These are phyloP conservation scores for Chernovozyma sophiae-reginae DNA, from an alignment of 1,139 yeast genomes.

Conservation along the genomic window DNA sequence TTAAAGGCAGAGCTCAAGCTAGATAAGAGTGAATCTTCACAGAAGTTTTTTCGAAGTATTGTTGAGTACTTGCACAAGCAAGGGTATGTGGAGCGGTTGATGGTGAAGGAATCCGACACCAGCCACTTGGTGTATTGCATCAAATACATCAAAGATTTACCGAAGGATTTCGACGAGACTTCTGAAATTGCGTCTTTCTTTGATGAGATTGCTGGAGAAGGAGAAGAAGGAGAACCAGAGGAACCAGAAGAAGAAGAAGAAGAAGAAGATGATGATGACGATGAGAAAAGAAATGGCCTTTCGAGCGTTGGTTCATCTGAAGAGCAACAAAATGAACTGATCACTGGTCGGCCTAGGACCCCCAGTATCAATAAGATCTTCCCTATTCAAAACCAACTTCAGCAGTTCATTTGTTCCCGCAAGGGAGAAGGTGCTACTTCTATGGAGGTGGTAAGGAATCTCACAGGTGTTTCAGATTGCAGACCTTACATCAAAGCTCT, in stretches of 20 bases:
- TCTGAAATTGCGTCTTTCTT: slow-evolving; percentile 20
- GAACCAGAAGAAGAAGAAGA: slow-evolving; percentile 13
- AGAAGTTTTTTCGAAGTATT: slow-evolving; percentile 50
- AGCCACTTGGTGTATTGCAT: slow-evolving; percentile 52
- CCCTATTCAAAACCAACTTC: slow-evolving; percentile 63
- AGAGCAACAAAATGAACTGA: no score
- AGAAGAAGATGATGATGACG: slow-evolving; percentile 14
- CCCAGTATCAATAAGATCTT: slow-evolving; percentile 49
- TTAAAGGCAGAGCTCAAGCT: slow-evolving; percentile 59
- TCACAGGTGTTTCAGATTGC: slow-evolving; percentile 53
- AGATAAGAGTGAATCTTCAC: slow-evolving; percentile 38
- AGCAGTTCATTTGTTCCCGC: slow-evolving; percentile 37
- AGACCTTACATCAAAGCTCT: slow-evolving; percentile 48
- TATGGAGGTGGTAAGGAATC: slow-evolving; percentile 42
- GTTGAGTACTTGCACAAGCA: slow-evolving; percentile 46
- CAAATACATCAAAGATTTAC: slow-evolving; percentile 53
- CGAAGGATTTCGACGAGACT: slow-evolving; percentile 24
- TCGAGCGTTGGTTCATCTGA: no score
- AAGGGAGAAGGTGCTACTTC: slow-evolving; percentile 53
- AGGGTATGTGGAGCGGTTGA: slow-evolving; percentile 55
- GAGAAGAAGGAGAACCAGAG: slow-evolving; percentile 9
- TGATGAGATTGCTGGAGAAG: slow-evolving; percentile 14
- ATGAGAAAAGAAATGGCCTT: neutral
- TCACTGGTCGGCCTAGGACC: slow-evolving; percentile 11
- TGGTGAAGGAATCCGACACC: slow-evolving; percentile 50